Base-by-base conservation (phyloP, 1,139 yeast species). In the Kazachstania sp. region DNA sequence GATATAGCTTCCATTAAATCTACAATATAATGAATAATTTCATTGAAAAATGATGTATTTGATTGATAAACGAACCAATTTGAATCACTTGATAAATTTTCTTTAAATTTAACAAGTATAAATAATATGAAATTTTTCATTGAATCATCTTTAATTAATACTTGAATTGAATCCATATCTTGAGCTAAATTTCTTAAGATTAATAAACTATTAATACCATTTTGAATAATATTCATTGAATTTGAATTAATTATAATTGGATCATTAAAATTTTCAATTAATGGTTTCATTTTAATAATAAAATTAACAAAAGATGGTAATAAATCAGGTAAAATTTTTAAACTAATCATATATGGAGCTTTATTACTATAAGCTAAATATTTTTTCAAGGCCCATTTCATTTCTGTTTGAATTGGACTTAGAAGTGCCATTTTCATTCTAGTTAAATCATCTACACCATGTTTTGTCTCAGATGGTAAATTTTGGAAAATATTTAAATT, bases 1-100 rank as follows among this genome's bases (percentile, higher is more conserved):
- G 92, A 81, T 42, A 88, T 77, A 2, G 92, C 82, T 62, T 92
- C 98, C 46, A 86, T 75, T 39, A 90, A 75, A 63, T 92, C 98
- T 47, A 88, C 67, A 28, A 82, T 71, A 62, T 85, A 87, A 50
- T 75, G 78, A 45, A 83, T 71, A 42, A 84, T 70, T 64, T 92
- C 98, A 44, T 61, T 63, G 49, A 68, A 66, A 74, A 77, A 64
- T 0, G 64, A 51, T 11, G 55, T 49, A 45, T 64, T 63, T 2
- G 58, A 49, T 29, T 57, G 55, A 49, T 50, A 62, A 2, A 62
- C 43, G 29, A 55, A 50, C 53, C 56, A 58, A 13, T 45, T 41
- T 11, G 36, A 32, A 15, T 43, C 39, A 28, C 32, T 11, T 12
- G 23, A 48, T 18, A 49, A 54, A 9, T 51, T 49, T 16, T 40